Base-by-base conservation (phyloP, 2,329 filamentous ascomycete genomes). In the Venturia oleaginea region DNA sequence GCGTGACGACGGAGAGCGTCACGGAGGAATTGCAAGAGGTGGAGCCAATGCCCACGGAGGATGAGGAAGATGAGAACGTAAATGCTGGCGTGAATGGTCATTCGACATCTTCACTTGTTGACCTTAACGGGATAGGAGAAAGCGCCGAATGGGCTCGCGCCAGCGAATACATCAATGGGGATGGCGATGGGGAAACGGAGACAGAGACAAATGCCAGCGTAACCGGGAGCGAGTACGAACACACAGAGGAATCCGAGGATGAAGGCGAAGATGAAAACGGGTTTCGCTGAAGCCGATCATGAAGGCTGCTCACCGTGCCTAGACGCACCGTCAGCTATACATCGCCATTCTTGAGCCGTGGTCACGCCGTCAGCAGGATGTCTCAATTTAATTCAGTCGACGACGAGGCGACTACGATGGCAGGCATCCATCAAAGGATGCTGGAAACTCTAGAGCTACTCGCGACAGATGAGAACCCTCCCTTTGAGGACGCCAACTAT, bases 81-180 rank as follows among this genome's bases (percentile, higher is more conserved):
- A 48, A 17, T 32, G 13, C 13, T 32, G 60, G 40, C 17, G 60
- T 32, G 30, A 22, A 51, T 37, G 62, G 34, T 19, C 22, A 19
- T 19, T 38, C 34, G 13, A 34, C 51, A n/a, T 34, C 30, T 17
- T 8, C 48, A 5, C 42, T 55, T 38, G 27, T 64, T 17, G 63
- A 46, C 19, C 54, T 40, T 6, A 60, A 55, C 55, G 62, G 62
- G 10, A 37, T 63, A 22, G 62, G 48, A 8, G 63, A 64, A 19
- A 64, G 63, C 40, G 51, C 46, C 6, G 63, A 64, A 27, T 64
- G 63, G 63, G 63, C 63, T 40, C 51, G 63, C 8, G 63, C 63
- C 11, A 64, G 63, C 59, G 46, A 57, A 37, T 38, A 38, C 8
- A 13, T 48, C 15, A 40, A 63, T 59, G 60, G 24, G 2, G 43